Evolutionary conservation across 139 green algal species (phyloP).

Genomic region (Chlorella sp.): DNA sequence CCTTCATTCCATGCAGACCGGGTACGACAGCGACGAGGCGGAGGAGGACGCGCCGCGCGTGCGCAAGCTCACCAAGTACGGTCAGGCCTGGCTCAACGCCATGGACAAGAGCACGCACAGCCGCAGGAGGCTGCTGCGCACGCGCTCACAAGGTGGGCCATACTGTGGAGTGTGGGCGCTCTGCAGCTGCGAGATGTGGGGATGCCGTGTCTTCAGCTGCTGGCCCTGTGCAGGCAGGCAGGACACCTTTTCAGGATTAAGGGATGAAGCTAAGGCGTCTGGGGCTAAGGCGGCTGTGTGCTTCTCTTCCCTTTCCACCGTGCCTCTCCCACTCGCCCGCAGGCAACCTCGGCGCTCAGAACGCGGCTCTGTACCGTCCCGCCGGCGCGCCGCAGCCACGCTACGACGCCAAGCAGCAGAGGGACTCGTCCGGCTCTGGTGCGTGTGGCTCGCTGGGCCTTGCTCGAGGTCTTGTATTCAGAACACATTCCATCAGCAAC

Average conservation of each 20-base stretch:
- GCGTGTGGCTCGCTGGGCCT: too few relatives aligned
- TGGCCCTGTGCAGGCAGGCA: too few relatives aligned
- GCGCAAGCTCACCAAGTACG: conserved; percentile 3
- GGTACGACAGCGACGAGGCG: conserved; percentile 9
- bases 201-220: too few relatives aligned
- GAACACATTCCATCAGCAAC: too few relatives aligned
- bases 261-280: too few relatives aligned
- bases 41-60: not conserved
- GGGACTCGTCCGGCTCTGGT: too few relatives aligned
- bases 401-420: not conserved
- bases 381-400: not conserved
- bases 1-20: conserved; percentile 2
- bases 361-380: not conserved
- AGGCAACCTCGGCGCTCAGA: not conserved
- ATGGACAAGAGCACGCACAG: not conserved
- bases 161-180: not conserved
- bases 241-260: too few relatives aligned
- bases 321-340: too few relatives aligned
- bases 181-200: too few relatives aligned
- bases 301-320: too few relatives aligned
- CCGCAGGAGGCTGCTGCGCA: not conserved
- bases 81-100: not conserved
- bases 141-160: not conserved
- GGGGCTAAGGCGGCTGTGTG: not conserved
- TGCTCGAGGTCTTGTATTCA: too few relatives aligned